phyloP scores from a whole-genome alignment of 352 stramenopile genomes.

The Elongisporangium anandrum region DNA sequence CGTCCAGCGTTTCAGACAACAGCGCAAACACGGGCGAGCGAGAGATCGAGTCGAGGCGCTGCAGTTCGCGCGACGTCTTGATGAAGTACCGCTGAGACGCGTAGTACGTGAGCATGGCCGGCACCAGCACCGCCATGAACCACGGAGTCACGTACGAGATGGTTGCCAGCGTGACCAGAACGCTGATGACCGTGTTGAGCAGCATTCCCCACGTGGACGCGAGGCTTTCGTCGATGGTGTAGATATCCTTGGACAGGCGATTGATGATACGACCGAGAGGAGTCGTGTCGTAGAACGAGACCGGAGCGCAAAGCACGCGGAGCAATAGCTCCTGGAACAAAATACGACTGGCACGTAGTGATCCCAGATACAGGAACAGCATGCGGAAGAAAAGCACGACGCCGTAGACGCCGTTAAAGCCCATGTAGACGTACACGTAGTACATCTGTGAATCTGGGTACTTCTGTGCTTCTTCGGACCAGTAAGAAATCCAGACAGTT shows the following conservation, averaged over 20 bases:
- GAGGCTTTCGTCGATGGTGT: constrained; percentile 73
- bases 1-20: constrained; percentile 93
- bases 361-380: constrained; percentile 52
- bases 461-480: too few species aligned
- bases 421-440: constrained; percentile 85
- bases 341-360: constrained; percentile 44
- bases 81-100: constrained; percentile 92
- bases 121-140: constrained; percentile 73
- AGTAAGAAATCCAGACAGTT: too few species aligned
- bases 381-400: constrained; percentile 59
- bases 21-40: constrained; percentile 94
- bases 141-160: constrained; percentile 68
- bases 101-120: constrained; percentile 64
- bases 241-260: constrained; percentile 72
- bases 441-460: constrained; percentile 70
- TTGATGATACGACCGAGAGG: constrained; percentile 77
- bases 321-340: constrained; percentile 71
- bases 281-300: constrained; percentile 82
- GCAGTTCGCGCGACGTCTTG: constrained; percentile 88
- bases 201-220: constrained; percentile 64
- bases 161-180: constrained; percentile 54
- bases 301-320: constrained; percentile 87
- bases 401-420: constrained; percentile 53
- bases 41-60: constrained; percentile 94
- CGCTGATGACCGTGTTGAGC: constrained; percentile 67